Percentiles rank a stretch among this genome's conserved stretches.
phyloP scores from a whole-genome alignment of 2,329 filamentous ascomycete species.

The Raffaelea albimanens region DNA sequence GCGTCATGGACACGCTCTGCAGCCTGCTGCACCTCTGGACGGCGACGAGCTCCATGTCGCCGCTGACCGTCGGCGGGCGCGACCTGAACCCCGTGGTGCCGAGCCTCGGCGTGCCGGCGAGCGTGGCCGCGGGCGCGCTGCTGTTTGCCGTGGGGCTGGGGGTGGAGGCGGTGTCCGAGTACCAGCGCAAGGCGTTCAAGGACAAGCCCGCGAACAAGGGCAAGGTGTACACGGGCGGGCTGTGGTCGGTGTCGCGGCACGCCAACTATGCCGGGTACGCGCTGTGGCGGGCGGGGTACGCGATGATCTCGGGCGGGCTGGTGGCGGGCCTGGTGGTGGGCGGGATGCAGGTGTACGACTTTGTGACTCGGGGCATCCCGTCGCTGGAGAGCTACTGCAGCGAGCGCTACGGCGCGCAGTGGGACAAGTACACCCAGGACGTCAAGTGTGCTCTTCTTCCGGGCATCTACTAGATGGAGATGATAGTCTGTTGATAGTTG shows the following conservation, averaged over 20 bases:
- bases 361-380: conserved; percentile 20
- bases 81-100: conserved; percentile 20
- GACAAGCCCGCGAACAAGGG: conserved; percentile 24
- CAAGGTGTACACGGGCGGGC: conserved; percentile 25
- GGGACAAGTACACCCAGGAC: conserved; percentile 26
- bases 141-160: conserved; percentile 42
- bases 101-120: conserved; percentile 17
- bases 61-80: conserved; percentile 12
- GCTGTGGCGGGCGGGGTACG: conserved; percentile 23
- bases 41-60: conserved; percentile 29
- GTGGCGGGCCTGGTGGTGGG: conserved; percentile 21
- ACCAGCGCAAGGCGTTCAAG: conserved; percentile 40
- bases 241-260: conserved; percentile 30
- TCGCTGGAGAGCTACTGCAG: conserved; percentile 28
- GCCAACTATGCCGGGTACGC: conserved; percentile 31
- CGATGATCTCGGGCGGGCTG: conserved; percentile 26
- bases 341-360: conserved; percentile 20
- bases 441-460: conserved; percentile 27
- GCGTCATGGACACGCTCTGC: conserved; percentile 43
- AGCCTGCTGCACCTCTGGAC: conserved; percentile 42
- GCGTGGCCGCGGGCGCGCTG: conserved; percentile 35
- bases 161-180: conserved; percentile 45
- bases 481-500: too few species aligned
- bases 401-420: conserved; percentile 26
- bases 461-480: conserved; percentile 27